Evolutionary conservation across 2,329 filamentous ascomycete genomes (phyloP), one percentile per base, ranked within the genome.

Genomic region (Cladosporium oxysporum): DNA sequence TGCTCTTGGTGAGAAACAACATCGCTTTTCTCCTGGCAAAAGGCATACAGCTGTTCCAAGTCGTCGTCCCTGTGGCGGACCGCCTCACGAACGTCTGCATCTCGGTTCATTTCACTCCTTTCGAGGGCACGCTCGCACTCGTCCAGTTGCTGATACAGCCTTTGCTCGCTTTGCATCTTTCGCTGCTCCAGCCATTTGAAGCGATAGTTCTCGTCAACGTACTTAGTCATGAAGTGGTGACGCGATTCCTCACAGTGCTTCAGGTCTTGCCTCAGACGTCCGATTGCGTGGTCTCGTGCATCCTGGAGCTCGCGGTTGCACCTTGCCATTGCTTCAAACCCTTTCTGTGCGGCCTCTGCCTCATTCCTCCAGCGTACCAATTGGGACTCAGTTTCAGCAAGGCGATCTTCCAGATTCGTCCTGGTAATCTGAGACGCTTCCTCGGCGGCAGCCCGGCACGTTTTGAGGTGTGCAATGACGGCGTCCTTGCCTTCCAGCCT

Each of bases 191-290:
- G 61, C 61, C 61, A 63, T 18, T 63, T 63, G 50, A 57, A 63
- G 35, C 61, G 61, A 18, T 63, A 63, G 11, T 63, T 63, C 35
- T 63, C 61, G 11, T 63, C 61, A 2, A 63, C 61, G 35, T 63
- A 63, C 33, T 63, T 63, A 11, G 61, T 63, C 61, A 63, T 63
- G 61, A 63, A 63, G 35, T 63, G 61, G 18, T 63, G 61, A 5
- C 61, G 61, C n/a, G 61, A 63, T 18, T 52, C 61, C 35, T 55
- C 50, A 37, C 61, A 44, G 14, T 63, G 49, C n/a, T 63, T 57
- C 35, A 63, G 14, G 4, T 63, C 61, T 52, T 53, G 21, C 29
- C n/a, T 62, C 44, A 62, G n/a, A 8, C 41, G 58, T 3, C 60
- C 44, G 11, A 62, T 18, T n/a, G 60, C 49, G 5, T 53, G 31